Conservation (phyloP, 495 filamentous ascomycete species). For the Zalerion maritima region DNA sequence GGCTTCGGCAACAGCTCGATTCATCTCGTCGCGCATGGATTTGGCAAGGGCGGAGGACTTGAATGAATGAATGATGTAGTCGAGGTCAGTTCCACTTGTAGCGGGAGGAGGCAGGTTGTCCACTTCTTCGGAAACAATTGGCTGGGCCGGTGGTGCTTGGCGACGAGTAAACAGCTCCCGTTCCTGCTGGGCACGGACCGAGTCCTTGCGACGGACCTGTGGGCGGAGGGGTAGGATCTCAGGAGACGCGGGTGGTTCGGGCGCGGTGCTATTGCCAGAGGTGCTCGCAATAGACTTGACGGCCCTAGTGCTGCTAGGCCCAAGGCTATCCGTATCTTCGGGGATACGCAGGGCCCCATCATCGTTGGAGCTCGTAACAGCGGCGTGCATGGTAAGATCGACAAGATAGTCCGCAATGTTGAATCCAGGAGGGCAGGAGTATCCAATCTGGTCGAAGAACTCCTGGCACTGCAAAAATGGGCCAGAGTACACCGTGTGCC, state of each 20-base stretch:
- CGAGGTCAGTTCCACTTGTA: slow-evolving; percentile 58
- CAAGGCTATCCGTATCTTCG: slow-evolving; percentile 51
- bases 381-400: slow-evolving; percentile 91
- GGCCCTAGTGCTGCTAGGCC: slow-evolving; percentile 78
- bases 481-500: slow-evolving; percentile 84
- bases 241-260: slow-evolving; percentile 21
- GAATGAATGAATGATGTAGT: slow-evolving; percentile 64
- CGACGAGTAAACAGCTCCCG: slow-evolving; percentile 79
- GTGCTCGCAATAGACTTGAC: slow-evolving; percentile 81
- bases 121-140: slow-evolving; percentile 49
- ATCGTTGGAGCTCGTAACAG: slow-evolving; percentile 22
- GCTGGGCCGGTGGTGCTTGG: slow-evolving; percentile 47
- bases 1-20: slow-evolving; percentile 43
- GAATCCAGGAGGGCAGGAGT: slow-evolving; percentile 86
- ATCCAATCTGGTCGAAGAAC: slow-evolving; percentile 86
- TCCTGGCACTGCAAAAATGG: slow-evolving; percentile 77
- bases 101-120: slow-evolving; percentile 65
- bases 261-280: slow-evolving; percentile 48
- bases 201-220: slow-evolving; percentile 51
- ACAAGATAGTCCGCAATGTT: slow-evolving; percentile 98
- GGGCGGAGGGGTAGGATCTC: slow-evolving; percentile 47
- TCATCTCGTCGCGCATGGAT: slow-evolving; percentile 69
- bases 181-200: slow-evolving; percentile 71
- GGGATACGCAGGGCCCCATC: slow-evolving; percentile 39
- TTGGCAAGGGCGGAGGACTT: slow-evolving; percentile 61